Base-by-base conservation (phyloP, 2,329 filamentous ascomycete species). In the Phialophora expanda region DNA sequence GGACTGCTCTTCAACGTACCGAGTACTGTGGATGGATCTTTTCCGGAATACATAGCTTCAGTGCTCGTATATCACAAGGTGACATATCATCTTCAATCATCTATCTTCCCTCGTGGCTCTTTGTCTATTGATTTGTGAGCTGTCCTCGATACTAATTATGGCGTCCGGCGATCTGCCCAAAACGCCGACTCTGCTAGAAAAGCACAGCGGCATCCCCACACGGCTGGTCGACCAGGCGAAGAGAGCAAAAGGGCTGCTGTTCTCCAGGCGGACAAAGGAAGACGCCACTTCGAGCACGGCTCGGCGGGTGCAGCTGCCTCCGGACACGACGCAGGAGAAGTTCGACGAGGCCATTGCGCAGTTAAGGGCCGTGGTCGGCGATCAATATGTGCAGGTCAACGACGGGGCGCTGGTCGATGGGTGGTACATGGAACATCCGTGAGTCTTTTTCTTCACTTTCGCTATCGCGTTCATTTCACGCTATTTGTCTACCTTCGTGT, bases 391-490 rank as follows among this genome's bases (percentile, higher is more conserved):
- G 51, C 34, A 56, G 30, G 51, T 62, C 51, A 62, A 62, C 24
- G 60, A 62, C n/a, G 60, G 51, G 0, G 60, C 60, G 44, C 53
- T 62, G 34, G 53, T 62, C 17, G 60, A 62, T 34, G 60, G 60
- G 9, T 62, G 60, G 60, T 62, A 62, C 38, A 62, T 62, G 60
- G 60, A 62, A 50, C 60, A 62, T 50, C 60, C 60, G 60, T 56
- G 26, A 28, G 60, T 62, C 9, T 48, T 4, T 48, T 20, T 48
- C 17, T 48, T 20, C 17, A 48, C 22, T 34, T 34, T 34, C 11
- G 32, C 9, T 8, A 1, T 32, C 9, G 17, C 34, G 26, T 38
- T 24, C 11, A 4, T 11, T 22, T 44, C 9, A 1, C 30, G 1
- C 1, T 2, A 32, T 7, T 5, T 0, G 8, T 12, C 9, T 51